Conservation (phyloP, 345 rosid genomes). For the Syzygium aqueum region DNA sequence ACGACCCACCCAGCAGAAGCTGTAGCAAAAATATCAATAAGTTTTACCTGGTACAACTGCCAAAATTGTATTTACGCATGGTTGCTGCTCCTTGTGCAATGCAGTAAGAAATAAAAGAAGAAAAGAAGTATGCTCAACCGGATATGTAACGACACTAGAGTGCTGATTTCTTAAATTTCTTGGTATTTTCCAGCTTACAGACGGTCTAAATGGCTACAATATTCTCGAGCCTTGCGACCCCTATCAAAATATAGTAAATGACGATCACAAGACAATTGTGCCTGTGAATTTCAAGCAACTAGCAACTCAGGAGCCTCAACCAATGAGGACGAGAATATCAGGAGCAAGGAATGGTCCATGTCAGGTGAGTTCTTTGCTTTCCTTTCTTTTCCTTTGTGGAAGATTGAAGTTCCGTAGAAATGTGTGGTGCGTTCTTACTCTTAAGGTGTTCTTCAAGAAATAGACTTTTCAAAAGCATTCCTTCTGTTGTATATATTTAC, state of each 20-base stretch:
- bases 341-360: not conserved
- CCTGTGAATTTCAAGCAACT: not conserved
- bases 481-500: not conserved
- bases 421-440: not conserved
- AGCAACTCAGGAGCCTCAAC: slow-evolving; percentile 1
- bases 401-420: not conserved
- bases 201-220: slow-evolving; percentile 23
- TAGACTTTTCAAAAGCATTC: not conserved
- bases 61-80: not conserved
- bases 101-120: not conserved
- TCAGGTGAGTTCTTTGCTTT: not conserved
- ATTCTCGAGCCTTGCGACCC: slow-evolving; percentile 39
- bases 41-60: not conserved
- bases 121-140: not conserved
- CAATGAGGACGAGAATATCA: not conserved
- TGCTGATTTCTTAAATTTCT: not conserved
- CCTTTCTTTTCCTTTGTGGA: not conserved
- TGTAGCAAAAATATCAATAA: not conserved
- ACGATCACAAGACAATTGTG: not conserved
- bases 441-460: not conserved
- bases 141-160: not conserved
- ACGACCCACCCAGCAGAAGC: not conserved
- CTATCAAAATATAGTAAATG: not conserved
- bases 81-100: not conserved
- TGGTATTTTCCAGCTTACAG: not conserved